Base-by-base conservation (phyloP, 495 filamentous ascomycete species). In the Mycothermus thermophilus region DNA sequence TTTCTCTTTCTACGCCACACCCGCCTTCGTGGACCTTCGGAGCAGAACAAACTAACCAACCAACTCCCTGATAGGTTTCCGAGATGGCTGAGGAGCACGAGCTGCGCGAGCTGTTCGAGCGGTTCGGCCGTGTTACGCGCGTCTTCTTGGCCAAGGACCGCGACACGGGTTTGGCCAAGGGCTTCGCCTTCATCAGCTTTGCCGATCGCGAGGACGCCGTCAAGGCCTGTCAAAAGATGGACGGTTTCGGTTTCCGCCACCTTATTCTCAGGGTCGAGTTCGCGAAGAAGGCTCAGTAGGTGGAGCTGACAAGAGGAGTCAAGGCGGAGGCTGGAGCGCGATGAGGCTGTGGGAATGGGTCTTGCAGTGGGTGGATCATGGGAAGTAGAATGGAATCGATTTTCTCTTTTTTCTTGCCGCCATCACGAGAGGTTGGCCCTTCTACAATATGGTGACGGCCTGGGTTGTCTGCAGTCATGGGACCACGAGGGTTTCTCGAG, bases 161-260 rank as follows among this genome's bases (percentile, higher is more conserved):
- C 54, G 92, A 96, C 31, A 96, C 92, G 22, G 79, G 82, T 37
- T 54, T 84, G 46, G 90, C 92, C 34, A 97, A 97, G 72, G 90
- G 90, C 28, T 97, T 96, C 51, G 90, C 90, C 12, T 97, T 97
- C 57, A 93, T 97, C 64, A 92, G 82, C 57, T 97, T 86, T 59
- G 77, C 76, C 32, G 90, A 96, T 44, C 72, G 88, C 44, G 58
- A 63, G 39, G 92, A 97, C 61, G 90, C 90, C 36, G 76, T 80
- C 38, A 80, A 75, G 60, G 90, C 90, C 6, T 94, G 87, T 62
- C 78, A 81, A 63, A 96, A 93, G 69, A 82, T 97, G 79, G 90
- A 97, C 64, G 92, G 92, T 44, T 94, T 81, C 60, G 84, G 84
- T 52, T 93, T 86, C 63, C 78, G 79, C 54, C 84, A 93, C 61